These are phyloP conservation scores for Coccomyxa subellipsoidea DNA, from an alignment of 163 green algal genomes.

Conservation along the genomic window DNA sequence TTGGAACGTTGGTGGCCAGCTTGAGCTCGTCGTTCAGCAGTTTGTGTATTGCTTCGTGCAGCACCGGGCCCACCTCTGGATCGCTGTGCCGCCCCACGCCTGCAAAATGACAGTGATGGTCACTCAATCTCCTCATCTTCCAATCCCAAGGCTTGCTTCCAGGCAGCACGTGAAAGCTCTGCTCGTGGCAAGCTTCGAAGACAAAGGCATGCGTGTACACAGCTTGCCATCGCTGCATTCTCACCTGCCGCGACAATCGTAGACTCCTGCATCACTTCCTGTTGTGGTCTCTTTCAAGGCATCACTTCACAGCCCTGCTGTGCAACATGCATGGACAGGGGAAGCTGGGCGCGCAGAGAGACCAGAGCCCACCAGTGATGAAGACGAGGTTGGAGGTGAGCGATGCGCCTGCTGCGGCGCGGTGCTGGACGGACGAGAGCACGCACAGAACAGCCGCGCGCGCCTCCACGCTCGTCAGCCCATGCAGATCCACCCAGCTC, in stretches of 20 bases:
- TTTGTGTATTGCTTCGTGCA: neutral
- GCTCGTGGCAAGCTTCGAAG: too few relatives aligned
- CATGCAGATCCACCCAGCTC: constrained; percentile 40
- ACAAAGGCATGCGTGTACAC: too few relatives aligned
- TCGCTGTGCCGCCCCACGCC: neutral
- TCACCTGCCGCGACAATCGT: too few relatives aligned
- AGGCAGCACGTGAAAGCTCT: neutral
- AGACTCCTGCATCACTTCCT: too few relatives aligned
- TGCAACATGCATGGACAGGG: neutral
- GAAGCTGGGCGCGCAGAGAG: neutral
- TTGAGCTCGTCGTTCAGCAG: constrained; percentile 6
- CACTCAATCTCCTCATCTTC: neutral
- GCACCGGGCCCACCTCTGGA: neutral
- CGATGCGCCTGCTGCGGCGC: neutral
- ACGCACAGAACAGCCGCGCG: constrained; percentile 46
- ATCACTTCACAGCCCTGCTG: neutral
- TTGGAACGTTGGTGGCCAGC: neutral
- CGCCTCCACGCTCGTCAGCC: constrained; percentile 38
- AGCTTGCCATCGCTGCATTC: too few relatives aligned
- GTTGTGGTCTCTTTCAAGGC: too few relatives aligned
- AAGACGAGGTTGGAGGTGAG: constrained; percentile 23
- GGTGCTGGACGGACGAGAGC: constrained; percentile 30
- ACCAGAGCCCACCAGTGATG: constrained; percentile 31
- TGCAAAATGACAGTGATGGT: neutral
- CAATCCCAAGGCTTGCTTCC: neutral